Conservation (phyloP, 1,284 basidiomycete genomes). For the Moesziomyces globuligerus region DNA sequence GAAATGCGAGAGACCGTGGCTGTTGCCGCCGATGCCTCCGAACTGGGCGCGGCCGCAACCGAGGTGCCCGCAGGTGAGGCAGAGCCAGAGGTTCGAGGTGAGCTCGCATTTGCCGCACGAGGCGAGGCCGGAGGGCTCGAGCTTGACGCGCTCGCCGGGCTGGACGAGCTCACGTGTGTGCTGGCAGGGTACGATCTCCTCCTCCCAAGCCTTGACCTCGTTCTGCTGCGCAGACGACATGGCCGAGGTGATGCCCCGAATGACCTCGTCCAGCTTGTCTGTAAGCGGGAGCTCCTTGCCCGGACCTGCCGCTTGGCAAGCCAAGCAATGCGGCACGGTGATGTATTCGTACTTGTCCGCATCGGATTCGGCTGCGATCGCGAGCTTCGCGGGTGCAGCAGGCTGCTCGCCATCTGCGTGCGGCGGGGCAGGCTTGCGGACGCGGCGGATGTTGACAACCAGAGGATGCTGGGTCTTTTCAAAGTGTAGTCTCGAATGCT, state of each 20-base stretch:
- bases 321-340: slow-evolving; percentile 76
- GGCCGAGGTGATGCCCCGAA: slow-evolving; percentile 80
- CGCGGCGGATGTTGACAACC: slow-evolving; percentile 84
- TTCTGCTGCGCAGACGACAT: slow-evolving; percentile 89
- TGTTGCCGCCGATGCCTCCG: slow-evolving; percentile 86
- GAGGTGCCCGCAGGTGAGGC: slow-evolving; percentile 87
- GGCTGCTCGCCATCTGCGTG: slow-evolving; percentile 3
- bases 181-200: slow-evolving; percentile 87
- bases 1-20: slow-evolving; percentile 87
- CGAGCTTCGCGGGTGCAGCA: slow-evolving; percentile 79
- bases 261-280: slow-evolving; percentile 70
- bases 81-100: slow-evolving; percentile 86
- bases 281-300: slow-evolving; percentile 72
- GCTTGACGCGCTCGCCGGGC: slow-evolving; percentile 44
- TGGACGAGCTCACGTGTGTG: slow-evolving; percentile 83
- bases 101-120: slow-evolving; percentile 58
- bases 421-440: slow-evolving; percentile 69
- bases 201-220: slow-evolving; percentile 97
- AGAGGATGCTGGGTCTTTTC: slow-evolving; percentile 76
- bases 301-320: slow-evolving; percentile 70
- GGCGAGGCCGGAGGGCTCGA: slow-evolving; percentile 49
- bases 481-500: slow-evolving; percentile 58
- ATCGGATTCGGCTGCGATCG: slow-evolving; percentile 83
- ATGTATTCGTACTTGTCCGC: slow-evolving; percentile 84
- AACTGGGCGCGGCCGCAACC: slow-evolving; percentile 90